phyloP scores from a whole-genome alignment of 1,139 yeast genomes.

The Yamadazyma dendronema region DNA sequence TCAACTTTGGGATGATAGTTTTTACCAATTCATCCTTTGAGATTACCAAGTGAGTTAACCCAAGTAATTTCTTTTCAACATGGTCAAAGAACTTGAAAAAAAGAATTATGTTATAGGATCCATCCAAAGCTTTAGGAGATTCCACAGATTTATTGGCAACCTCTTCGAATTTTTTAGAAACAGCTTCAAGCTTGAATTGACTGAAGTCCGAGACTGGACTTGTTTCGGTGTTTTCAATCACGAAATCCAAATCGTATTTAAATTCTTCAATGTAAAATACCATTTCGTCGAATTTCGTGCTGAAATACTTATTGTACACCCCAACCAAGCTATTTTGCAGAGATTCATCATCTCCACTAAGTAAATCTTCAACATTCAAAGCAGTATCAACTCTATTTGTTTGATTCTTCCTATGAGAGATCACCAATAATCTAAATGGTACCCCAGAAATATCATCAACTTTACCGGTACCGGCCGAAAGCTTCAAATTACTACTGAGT shows the following conservation, averaged over 20 bases:
- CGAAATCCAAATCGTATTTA: slow-evolving; percentile 30
- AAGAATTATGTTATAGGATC: slow-evolving; percentile 38
- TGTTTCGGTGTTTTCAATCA: slow-evolving; percentile 11
- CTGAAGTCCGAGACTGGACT: slow-evolving; percentile 11
- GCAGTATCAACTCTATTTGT: slow-evolving; percentile 66
- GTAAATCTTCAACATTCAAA: slow-evolving; percentile 33
- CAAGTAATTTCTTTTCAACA: slow-evolving; percentile 50
- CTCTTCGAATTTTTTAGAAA: slow-evolving; percentile 15
- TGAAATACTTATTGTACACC: slow-evolving; percentile 41
- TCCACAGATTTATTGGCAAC: neutral
- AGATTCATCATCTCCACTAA: slow-evolving; percentile 7
- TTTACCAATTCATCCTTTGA: slow-evolving; percentile 48
- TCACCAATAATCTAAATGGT: slow-evolving; percentile 59
- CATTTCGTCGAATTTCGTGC: slow-evolving; percentile 43
- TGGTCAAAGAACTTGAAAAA: slow-evolving; percentile 74
- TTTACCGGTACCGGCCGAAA: slow-evolving; percentile 9
- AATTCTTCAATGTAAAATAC: slow-evolving; percentile 48
- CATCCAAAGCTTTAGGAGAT: slow-evolving; percentile 5
- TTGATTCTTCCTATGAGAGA: slow-evolving; percentile 69
- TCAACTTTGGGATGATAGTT: slow-evolving; percentile 43
- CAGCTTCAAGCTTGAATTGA: slow-evolving; percentile 24
- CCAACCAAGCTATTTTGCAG: slow-evolving; percentile 23
- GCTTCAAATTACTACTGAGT: slow-evolving; percentile 35
- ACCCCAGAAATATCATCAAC: slow-evolving; percentile 28
- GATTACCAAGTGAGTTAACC: slow-evolving; percentile 63